Evolutionary conservation across 169 alveolate genomes (phyloP).

Genomic region (Babesia sp.): DNA sequence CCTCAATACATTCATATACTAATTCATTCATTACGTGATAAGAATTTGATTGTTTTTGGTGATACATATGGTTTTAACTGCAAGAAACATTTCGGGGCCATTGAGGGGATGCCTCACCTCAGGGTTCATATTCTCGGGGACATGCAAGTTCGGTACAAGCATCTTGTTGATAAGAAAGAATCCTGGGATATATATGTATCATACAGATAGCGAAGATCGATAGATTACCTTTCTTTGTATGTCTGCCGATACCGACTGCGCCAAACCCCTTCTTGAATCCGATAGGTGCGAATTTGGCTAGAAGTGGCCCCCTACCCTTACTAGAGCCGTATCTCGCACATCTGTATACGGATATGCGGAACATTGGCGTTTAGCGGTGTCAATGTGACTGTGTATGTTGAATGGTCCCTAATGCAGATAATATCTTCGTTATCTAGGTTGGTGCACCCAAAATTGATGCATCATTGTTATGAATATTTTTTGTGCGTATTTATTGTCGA

Average conservation of each 20-base stretch:
- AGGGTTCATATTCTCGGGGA: constrained; percentile 71
- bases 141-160: constrained; percentile 83
- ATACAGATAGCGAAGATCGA: background rate
- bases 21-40: background rate
- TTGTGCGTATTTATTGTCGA: no score
- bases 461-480: no score
- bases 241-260: constrained; percentile 85
- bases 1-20: no score
- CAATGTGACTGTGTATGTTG: no score
- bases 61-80: constrained; percentile 79
- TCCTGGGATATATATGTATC: constrained; percentile 51
- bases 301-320: constrained; percentile 86
- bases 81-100: background rate
- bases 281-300: constrained; percentile 81
- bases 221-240: constrained; percentile 80
- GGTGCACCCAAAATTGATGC: no score
- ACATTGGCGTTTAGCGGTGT: no score
- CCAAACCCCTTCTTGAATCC: constrained; percentile 88
- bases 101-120: constrained; percentile 61
- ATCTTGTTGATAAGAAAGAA: constrained; percentile 80
- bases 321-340: constrained; percentile 79
- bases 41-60: constrained; percentile 65
- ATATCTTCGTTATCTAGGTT: no score
- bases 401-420: no score
- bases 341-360: constrained; percentile 48